Base-by-base conservation (phyloP, 192 early-diverging fungal genomes). In the Jimgerdemannia lactiflua region DNA sequence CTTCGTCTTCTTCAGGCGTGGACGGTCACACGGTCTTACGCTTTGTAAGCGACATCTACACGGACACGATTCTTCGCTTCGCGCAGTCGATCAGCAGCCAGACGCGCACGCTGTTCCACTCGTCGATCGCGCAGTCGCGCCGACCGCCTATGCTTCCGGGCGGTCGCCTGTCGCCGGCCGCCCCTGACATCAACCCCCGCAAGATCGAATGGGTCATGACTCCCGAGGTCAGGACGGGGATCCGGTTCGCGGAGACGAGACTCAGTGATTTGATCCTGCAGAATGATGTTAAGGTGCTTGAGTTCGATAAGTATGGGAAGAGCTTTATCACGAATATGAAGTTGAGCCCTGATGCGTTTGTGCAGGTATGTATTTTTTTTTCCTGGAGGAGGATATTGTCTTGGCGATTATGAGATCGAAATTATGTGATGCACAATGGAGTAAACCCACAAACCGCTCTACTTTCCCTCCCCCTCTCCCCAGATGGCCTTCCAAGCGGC, bases 401-500 rank as follows among this genome's bases (percentile, higher is more conserved):
- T 77, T 78, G 71, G 74, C 75, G 70, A 71, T 29, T 42, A 69
- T 64, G 59, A 19, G 19, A 54, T 6, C 44, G 3, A 39, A 17
- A 40, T 43, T 71, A 17, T 64, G 65, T n/a, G 29, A 29, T 29
- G 29, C 29, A 29, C 29, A 29, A 29, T 29, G 29, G 29, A 29
- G 1, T 29, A 29, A 29, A 29, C 29, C 29, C 29, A 29, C 29
- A 29, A 29, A 29, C 29, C 29, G 29, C 29, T 29, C 29, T 29
- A 29, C 29, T 29, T 29, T 29, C 65, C 17, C 64, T 70, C 39
- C 40, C 20, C 43, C 42, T 7, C 8, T 67, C 70, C 64, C 40
- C 90, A 96, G 86, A 92, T 96, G 85, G 89, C 89, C 9, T 84
- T 95, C 70, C 95, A 96, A 82, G 88, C 94, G 18, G 90, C 92